phyloP scores from a whole-genome alignment of 257 asterid genomes.

The Echites panduratus region DNA sequence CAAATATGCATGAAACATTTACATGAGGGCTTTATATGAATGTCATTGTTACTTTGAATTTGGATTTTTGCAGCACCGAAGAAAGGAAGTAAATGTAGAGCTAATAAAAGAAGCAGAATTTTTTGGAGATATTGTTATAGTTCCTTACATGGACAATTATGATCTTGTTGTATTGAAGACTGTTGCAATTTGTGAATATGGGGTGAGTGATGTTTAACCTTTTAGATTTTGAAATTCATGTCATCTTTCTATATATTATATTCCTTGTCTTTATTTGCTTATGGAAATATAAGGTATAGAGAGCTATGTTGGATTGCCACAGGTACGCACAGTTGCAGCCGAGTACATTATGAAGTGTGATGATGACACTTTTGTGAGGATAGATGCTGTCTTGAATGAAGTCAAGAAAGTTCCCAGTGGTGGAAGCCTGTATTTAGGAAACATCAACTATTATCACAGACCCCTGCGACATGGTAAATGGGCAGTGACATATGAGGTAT shows the following conservation, averaged over 20 bases:
- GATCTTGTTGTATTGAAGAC: conserved; percentile 95
- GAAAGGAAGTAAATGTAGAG: conserved; percentile 80
- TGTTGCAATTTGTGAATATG: conserved; percentile 88
- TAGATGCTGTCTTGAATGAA: conserved; percentile 75
- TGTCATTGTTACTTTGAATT: conserved; percentile 3
- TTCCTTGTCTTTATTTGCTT: conserved; percentile 1
- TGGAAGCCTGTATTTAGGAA: conserved; percentile 76
- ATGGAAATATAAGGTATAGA: not conserved
- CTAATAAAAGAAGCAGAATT: conserved; percentile 87
- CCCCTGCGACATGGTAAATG: conserved; percentile 95
- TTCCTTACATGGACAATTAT: conserved; percentile 91
- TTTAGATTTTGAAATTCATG: not conserved
- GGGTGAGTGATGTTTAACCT: conserved; percentile 50
- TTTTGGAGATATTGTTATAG: conserved; percentile 86
- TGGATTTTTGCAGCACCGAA: conserved; percentile 55
- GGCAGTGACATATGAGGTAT: conserved; percentile 97
- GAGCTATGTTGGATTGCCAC: conserved; percentile 17
- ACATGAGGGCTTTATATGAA: not conserved
- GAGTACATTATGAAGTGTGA: conserved; percentile 92
- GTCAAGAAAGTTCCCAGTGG: conserved; percentile 46
- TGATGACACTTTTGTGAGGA: conserved; percentile 91
- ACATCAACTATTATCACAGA: conserved; percentile 83
- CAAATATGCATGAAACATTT: conserved; percentile 4
- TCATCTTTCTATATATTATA: not conserved
- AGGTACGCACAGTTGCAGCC: conserved; percentile 66